Percentiles rank a stretch among this genome's conserved stretches.
Conservation (phyloP, 1,139 yeast species). For the Yamadazyma membranifaciens region DNA sequence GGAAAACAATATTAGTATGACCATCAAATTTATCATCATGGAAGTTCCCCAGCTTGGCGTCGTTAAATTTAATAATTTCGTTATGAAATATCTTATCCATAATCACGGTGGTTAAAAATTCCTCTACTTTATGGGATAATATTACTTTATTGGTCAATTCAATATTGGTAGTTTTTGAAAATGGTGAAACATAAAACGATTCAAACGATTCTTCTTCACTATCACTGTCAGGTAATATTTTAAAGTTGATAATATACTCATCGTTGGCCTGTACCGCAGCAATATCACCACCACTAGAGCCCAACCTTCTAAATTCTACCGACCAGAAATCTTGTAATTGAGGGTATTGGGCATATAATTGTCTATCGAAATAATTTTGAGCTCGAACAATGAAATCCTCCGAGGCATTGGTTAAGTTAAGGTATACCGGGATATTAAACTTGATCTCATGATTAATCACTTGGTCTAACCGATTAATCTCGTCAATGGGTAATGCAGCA, state of each 20-base stretch:
- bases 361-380: conserved; percentile 30
- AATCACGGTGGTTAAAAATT: conserved; percentile 32
- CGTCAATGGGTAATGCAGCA: conserved; percentile 65
- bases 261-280: conserved; percentile 6
- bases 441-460: conserved; percentile 33
- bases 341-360: conserved; percentile 22
- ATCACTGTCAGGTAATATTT: conserved; percentile 13
- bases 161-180: conserved; percentile 27
- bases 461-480: conserved; percentile 44
- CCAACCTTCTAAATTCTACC: conserved; percentile 22
- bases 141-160: conserved; percentile 27
- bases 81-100: conserved; percentile 34
- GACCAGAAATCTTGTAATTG: conserved; percentile 25
- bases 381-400: conserved; percentile 24
- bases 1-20: conserved; percentile 36
- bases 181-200: conserved; percentile 32
- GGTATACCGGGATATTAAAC: conserved; percentile 56
- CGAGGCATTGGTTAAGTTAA: conserved; percentile 41
- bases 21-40: conserved; percentile 13
- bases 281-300: neutral
- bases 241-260: conserved; percentile 26
- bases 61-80: conserved; percentile 30
- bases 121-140: conserved; percentile 28
- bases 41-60: conserved; percentile 6
- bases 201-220: conserved; percentile 16